A percentile compares a stretch with the other conserved stretches of the same genome.
phyloP scores from a whole-genome alignment of 352 stramenopile species.

The Globisporangium abappressorium region DNA sequence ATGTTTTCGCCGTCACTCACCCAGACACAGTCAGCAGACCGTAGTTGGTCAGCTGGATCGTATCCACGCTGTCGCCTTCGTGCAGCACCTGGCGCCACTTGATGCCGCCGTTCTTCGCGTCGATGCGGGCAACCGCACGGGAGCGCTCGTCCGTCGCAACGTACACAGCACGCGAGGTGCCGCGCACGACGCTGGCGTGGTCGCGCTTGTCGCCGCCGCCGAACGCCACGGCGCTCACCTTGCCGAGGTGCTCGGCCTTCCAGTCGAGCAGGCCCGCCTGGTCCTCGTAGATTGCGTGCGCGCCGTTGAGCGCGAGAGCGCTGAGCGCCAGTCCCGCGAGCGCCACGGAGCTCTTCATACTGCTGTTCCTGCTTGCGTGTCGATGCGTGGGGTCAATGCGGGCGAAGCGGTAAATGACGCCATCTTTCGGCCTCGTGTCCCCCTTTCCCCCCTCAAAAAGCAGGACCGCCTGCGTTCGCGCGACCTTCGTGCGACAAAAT shows the following conservation, averaged over 20 bases:
- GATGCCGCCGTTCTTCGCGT: constrained; percentile 64
- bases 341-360: constrained; percentile 10
- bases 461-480: not conserved
- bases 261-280: constrained; percentile 81
- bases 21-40: constrained; percentile 63
- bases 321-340: constrained; percentile 24
- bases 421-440: constrained; percentile 5
- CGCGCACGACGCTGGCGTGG: constrained; percentile 33
- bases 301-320: constrained; percentile 13
- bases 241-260: constrained; percentile 62
- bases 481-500: not conserved
- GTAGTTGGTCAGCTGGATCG: constrained; percentile 68
- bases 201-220: constrained; percentile 40
- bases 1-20: constrained; percentile 26
- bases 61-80: constrained; percentile 55
- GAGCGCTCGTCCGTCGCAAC: constrained; percentile 63
- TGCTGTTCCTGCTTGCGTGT: not conserved
- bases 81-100: constrained; percentile 76
- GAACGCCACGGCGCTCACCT: constrained; percentile 46
- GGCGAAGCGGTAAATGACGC: constrained; percentile 4
- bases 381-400: not conserved
- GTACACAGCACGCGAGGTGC: constrained; percentile 55
- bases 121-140: constrained; percentile 59
- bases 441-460: not conserved
- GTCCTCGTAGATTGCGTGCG: constrained; percentile 61